Base-by-base conservation (phyloP, 1,139 yeast genomes). In the Scheffersomyces lignicola region DNA sequence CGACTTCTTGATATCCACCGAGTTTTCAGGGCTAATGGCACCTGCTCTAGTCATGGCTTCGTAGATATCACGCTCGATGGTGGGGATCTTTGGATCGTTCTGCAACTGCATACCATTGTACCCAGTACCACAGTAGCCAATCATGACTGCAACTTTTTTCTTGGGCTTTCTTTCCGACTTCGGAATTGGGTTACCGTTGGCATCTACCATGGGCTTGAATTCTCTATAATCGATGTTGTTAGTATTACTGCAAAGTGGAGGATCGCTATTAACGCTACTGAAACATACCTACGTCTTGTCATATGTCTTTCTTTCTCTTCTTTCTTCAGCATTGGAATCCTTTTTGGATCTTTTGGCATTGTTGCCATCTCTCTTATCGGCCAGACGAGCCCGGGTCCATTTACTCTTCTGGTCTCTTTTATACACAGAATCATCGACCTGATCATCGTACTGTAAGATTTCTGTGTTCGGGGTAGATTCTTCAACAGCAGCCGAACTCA, bases 61-160 rank as follows among this genome's bases (percentile, higher is more conserved):
- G 59, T 89, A 92, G 13, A 92, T 54, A 35, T 87, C 97, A 10
- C 92, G 92, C 60, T 92, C 99, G 49, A 92, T 94, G 10, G 99
- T 92, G 53, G 80, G 81, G 35, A 81, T 80, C 20, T 92, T 95
- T 4, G 96, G 96, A 52, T 89, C 90, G 40, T 65, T 66, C 41
- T 70, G 76, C 46, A 86, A 69, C 61, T 92, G 99, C 96, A 92
- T 88, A 9, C 99, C 99, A 59, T 88, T 95, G 60, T 90, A 92
- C 0, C 98, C 98, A 0, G 97, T 83, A 32, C 99, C 99, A 60
- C 97, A 92, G 64, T 92, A 92, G 2, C 99, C 98, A 48, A 92
- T 73, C 81, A 89, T 73, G 45, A 87, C 83, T 0, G 97, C 97
- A 15, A 89, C 96, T 59, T 92, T 92, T 42, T 76, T 73, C 65